A percentile compares a stretch with the other conserved stretches of the same genome.
These are phyloP conservation scores for Rhizomucor pusillus DNA, from an alignment of 371 early-diverging fungal genomes.

Conservation along the genomic window DNA sequence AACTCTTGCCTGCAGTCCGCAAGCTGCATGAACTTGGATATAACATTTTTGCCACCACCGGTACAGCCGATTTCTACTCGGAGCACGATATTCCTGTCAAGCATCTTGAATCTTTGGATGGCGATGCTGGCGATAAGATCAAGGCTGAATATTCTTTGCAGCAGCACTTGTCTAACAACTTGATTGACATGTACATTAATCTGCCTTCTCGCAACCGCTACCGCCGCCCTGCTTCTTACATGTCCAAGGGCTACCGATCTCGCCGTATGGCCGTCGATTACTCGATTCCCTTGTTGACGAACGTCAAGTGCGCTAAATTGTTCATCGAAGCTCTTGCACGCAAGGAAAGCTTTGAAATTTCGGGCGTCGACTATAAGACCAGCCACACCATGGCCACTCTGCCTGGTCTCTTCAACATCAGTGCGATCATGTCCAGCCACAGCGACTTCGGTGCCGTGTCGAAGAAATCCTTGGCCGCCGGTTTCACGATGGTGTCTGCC, in stretches of 20 bases:
- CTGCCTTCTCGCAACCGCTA: slow-evolving; percentile 93
- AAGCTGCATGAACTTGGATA: slow-evolving; percentile 82
- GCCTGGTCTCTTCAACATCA: slow-evolving; percentile 87
- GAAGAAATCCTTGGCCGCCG: slow-evolving; percentile 77
- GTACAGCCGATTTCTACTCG: slow-evolving; percentile 92
- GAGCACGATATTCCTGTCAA: slow-evolving; percentile 91
- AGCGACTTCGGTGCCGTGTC: slow-evolving; percentile 61
- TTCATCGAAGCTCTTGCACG: slow-evolving; percentile 93
- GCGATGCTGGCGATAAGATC: slow-evolving; percentile 50
- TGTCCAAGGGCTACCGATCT: slow-evolving; percentile 91
- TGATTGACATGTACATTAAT: slow-evolving; percentile 97
- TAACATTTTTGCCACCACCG: slow-evolving; percentile 90
- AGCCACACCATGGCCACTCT: slow-evolving; percentile 78
- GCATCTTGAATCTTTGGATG: slow-evolving; percentile 78
- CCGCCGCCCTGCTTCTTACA: slow-evolving; percentile 94
- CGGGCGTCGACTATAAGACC: slow-evolving; percentile 84
- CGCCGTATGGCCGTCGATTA: slow-evolving; percentile 97
- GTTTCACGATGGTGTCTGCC: slow-evolving; percentile 79
- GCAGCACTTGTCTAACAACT: slow-evolving; percentile 92
- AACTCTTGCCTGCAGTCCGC: slow-evolving; percentile 84
- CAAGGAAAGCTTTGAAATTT: slow-evolving; percentile 70
- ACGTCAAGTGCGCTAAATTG: slow-evolving; percentile 96
- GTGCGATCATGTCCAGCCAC: slow-evolving; percentile 53
- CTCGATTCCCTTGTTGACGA: slow-evolving; percentile 93
- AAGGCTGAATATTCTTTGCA: slow-evolving; percentile 90